Evolutionary conservation across 2,329 filamentous ascomycete genomes (phyloP).

Genomic region (Fusarium sp.): DNA sequence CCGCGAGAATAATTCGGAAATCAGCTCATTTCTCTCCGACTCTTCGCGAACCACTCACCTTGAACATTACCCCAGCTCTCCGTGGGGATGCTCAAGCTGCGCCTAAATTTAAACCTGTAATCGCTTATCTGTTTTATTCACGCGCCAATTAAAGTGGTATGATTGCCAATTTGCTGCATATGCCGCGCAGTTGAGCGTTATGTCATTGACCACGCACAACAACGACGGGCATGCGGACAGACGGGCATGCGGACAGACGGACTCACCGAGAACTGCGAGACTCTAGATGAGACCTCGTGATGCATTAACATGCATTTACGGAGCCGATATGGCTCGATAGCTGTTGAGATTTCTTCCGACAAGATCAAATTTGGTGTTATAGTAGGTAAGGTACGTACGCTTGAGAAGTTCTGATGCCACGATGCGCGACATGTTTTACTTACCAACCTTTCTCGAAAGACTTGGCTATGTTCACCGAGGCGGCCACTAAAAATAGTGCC

Average conservation of each 20-base stretch:
- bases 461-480: neutral
- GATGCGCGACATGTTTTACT: neutral
- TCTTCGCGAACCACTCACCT: conserved; percentile 14
- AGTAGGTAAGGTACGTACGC: neutral
- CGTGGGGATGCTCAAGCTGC: neutral
- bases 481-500: neutral
- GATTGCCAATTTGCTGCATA: conserved; percentile 18
- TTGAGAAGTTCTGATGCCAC: neutral
- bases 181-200: neutral
- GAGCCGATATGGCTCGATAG: neutral
- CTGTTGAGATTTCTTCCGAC: neutral
- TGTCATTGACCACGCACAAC: neutral
- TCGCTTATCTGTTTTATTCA: neutral
- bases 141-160: conserved; percentile 31
- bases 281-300: neutral
- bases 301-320: neutral
- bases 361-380: neutral
- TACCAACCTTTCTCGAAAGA: neutral
- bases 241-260: neutral
- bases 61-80: neutral
- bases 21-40: conserved; percentile 27
- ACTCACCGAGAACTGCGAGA: neutral
- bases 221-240: neutral
- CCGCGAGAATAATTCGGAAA: conserved; percentile 26
- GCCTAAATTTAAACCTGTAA: neutral